phyloP scores from a whole-genome alignment of 108 stramenopile species.

The Pinguiococcus pyrenoidosus region DNA sequence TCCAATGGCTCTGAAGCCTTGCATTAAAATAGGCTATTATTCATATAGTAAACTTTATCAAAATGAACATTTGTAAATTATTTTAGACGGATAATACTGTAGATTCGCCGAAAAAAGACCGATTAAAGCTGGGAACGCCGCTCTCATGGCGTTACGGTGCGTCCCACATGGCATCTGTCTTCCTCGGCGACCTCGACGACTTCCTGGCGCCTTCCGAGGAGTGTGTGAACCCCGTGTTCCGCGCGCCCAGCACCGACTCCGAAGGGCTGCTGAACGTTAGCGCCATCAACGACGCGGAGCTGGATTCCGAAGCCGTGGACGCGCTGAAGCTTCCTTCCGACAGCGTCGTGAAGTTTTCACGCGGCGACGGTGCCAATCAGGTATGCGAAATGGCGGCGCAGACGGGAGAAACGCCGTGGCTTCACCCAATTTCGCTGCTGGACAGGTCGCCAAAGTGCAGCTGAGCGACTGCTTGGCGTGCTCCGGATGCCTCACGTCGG shows the following conservation, averaged over 20 bases:
- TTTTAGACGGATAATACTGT: too few relatives aligned
- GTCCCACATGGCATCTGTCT: constrained; percentile 24
- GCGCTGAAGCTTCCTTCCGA: constrained; percentile 4
- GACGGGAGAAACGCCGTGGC: constrained; percentile 21
- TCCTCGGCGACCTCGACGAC: constrained; percentile 43
- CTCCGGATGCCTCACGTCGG: constrained; percentile 93
- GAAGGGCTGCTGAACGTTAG: neutral
- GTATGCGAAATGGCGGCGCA: constrained; percentile 10
- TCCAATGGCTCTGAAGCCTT: too few relatives aligned
- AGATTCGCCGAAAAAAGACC: too few relatives aligned
- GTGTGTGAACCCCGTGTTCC: constrained; percentile 43
- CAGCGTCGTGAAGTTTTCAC: too few relatives aligned
- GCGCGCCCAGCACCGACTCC: neutral
- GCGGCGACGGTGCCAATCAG: too few relatives aligned
- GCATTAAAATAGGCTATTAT: too few relatives aligned
- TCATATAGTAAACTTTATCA: too few relatives aligned
- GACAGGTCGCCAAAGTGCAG: constrained; percentile 47
- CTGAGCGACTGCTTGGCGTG: constrained; percentile 96
- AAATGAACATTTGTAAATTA: too few relatives aligned
- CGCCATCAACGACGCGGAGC: constrained; percentile 15
- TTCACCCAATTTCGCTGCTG: constrained; percentile 20
- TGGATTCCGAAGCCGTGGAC: constrained; percentile 12
- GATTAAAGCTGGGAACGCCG: too few relatives aligned
- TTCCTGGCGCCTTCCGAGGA: constrained; percentile 45
- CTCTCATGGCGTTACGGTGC: too few relatives aligned